Base-by-base conservation (phyloP, 2,329 filamentous ascomycete genomes). In the Westerdykella ornata region DNA sequence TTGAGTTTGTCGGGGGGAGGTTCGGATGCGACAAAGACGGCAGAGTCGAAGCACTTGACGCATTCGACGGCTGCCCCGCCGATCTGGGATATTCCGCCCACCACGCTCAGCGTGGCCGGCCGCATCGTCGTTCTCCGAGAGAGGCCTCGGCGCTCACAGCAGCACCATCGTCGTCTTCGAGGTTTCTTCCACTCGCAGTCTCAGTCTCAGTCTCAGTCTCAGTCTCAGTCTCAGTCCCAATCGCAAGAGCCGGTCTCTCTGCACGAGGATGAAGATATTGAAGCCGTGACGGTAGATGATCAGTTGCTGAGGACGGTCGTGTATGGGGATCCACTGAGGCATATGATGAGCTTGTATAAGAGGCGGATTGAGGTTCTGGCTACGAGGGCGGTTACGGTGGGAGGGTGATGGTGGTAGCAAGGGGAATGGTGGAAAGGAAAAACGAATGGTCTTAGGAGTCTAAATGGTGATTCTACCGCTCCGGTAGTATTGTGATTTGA, bases 291-390 rank as follows among this genome's bases (percentile, higher is more conserved):
- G 8, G 76, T 82, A 7, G 76, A 71, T 0, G 84, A 92, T 48
- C 77, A 82, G 33, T 72, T 85, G 57, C 64, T 94, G 38, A 71
- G 83, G 17, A 74, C 72, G 1, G 75, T 88, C 0, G 72, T 94
- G 3, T 94, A 88, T 76, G 88, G 88, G 0, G 87, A 94, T 60
- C 84, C 85, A 0, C 71, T 87, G 33, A 84, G 81, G 60, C 88
- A 94, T 67, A 73, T 81, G 52, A 94, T 94, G 88, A 78, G 72
- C 44, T 58, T 92, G 15, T 94, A 94, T 65, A 78, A 78, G 12
- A 76, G 74, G 15, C 69, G 88, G 39, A 77, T 94, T 34, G 83
- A 92, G 60, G 69, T 72, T 3, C 65, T 94, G 41, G 85, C 85
- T 9, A 80, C 82, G 1, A 78, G 75, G 43, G 85, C 82, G 9